A percentile compares a stretch with the other conserved stretches of the same genome.
phyloP scores from a whole-genome alignment of 208 protist species.

The Strigomonas culicis region DNA sequence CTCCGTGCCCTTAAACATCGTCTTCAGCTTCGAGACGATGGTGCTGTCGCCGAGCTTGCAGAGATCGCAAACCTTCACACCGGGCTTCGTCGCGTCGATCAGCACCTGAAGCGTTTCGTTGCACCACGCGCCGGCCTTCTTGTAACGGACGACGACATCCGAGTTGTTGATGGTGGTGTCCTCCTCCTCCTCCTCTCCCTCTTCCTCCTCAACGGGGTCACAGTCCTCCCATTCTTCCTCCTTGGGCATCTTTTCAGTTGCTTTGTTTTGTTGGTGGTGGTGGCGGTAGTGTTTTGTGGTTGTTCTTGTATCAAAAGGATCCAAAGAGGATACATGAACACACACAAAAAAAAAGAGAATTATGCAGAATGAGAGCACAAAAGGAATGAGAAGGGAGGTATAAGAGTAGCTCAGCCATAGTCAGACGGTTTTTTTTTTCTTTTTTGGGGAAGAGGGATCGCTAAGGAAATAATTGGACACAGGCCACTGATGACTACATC shows the following conservation, averaged over 20 bases:
- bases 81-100: slow-evolving; percentile 79
- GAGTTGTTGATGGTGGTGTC: slow-evolving; percentile 94
- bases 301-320: neutral
- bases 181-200: slow-evolving; percentile 88
- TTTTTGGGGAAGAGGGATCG: no score
- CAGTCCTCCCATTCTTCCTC: slow-evolving; percentile 51
- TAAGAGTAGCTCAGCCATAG: no score
- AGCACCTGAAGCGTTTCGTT: slow-evolving; percentile 93
- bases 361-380: neutral
- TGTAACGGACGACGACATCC: slow-evolving; percentile 97
- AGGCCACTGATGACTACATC: no score
- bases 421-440: no score
- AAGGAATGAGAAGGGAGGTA: no score
- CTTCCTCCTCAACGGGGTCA: slow-evolving; percentile 34
- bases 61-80: slow-evolving; percentile 82
- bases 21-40: slow-evolving; percentile 80
- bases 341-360: neutral
- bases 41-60: slow-evolving; percentile 88
- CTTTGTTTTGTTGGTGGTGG: neutral
- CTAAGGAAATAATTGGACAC: no score
- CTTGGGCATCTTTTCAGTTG: slow-evolving; percentile 69
- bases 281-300: neutral
- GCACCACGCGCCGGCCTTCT: slow-evolving; percentile 93
- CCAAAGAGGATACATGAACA: neutral
- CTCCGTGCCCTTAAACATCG: slow-evolving; percentile 93